Conservation (phyloP, 2,329 filamentous ascomycete species). For the Chaetothyriales sp. region DNA sequence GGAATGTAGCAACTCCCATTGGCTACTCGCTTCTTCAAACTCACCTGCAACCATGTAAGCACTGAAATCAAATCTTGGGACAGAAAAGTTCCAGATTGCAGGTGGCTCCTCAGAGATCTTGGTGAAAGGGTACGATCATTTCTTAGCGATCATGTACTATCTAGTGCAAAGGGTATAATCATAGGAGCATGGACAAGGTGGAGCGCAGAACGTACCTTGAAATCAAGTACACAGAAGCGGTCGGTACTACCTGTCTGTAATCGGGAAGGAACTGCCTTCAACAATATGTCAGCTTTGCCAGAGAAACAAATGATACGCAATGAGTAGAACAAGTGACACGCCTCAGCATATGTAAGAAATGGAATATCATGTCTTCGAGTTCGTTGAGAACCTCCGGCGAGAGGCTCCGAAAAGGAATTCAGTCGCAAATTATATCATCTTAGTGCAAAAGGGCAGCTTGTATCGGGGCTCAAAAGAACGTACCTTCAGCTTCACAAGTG, state of each 20-base stretch:
- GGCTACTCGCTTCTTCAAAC: neutral
- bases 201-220: conserved; percentile 19
- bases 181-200: conserved; percentile 35
- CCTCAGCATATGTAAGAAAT: conserved; percentile 98
- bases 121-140: conserved; percentile 48
- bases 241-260: neutral
- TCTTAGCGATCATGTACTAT: conserved; percentile 52
- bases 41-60: neutral
- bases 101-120: conserved; percentile 52
- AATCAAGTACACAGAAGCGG: neutral
- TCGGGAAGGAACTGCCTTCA: neutral
- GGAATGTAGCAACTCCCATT: neutral
- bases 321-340: neutral
- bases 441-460: conserved; percentile 19
- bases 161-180: conserved; percentile 51
- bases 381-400: conserved; percentile 82
- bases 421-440: conserved; percentile 99
- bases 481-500: neutral
- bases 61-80: neutral
- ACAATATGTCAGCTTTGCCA: neutral
- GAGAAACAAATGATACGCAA: neutral
- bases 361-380: conserved; percentile 67
- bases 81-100: neutral
- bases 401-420: conserved; percentile 71
- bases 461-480: neutral